phyloP scores from a whole-genome alignment of 345 rosid species.

The Aegle marmelos region DNA sequence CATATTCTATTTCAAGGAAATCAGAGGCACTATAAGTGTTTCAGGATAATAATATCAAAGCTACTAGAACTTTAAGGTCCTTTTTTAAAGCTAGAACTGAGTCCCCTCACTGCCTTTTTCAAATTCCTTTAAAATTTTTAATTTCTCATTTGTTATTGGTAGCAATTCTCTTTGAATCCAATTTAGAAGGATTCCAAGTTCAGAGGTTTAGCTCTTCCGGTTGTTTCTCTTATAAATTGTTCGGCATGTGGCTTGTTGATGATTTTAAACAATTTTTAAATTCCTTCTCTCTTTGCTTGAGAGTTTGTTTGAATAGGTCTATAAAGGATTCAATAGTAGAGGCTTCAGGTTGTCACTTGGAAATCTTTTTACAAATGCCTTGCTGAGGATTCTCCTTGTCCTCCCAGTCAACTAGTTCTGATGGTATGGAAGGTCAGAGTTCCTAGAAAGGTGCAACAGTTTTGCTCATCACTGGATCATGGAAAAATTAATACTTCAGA shows the following conservation, averaged over 20 bases:
- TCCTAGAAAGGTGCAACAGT: not conserved
- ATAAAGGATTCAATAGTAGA: not conserved
- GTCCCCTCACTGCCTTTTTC: not conserved
- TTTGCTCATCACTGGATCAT: not conserved
- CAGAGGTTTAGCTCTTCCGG: not conserved
- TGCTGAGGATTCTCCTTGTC: not conserved
- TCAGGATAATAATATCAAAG: not conserved
- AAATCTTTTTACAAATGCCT: not conserved
- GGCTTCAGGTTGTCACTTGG: not conserved
- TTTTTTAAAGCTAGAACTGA: not conserved
- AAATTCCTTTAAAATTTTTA: not conserved
- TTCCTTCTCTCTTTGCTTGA: not conserved
- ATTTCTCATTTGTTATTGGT: not conserved
- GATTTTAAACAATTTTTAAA: too few species aligned
- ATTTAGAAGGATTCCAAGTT: not conserved
- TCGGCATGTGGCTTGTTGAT: not conserved
- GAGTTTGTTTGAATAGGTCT: too few species aligned
- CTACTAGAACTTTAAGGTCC: not conserved
- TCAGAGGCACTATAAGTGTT: not conserved
- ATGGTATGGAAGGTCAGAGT: not conserved
- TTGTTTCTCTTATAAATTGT: not conserved
- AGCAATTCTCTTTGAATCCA: not conserved
- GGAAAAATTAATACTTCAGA: not conserved
- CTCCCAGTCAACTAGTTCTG: not conserved
- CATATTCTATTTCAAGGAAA: not conserved